Evolutionary conservation across 2,329 filamentous ascomycete species (phyloP), one percentile per base, ranked within the genome.

Genomic region (Pseudogymnoascus pannorum): DNA sequence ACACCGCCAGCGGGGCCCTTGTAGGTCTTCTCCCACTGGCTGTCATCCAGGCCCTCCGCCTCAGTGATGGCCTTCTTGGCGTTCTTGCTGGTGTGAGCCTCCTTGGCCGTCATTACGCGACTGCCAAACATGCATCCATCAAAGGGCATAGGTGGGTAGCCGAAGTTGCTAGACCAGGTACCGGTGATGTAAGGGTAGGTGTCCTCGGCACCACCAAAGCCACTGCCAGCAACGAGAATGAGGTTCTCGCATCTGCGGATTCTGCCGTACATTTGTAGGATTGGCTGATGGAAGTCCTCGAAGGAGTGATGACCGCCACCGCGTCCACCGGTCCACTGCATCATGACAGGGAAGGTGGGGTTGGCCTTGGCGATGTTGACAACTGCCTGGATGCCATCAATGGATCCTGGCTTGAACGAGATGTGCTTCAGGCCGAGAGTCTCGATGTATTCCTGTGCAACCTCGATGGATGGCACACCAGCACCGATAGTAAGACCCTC

Each of bases 301-400:
- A 87, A 96, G 0, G 92, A 96, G 78, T 97, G 92, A 74, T 96
- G 92, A 62, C 92, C 92, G 78, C 92, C 92, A 67, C 92, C 92
- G 75, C 92, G 88, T 40, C 92, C 92, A 72, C 92, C 92, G 63
- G 92, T 97, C 92, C 92, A 97, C 76, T 97, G 92, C 64, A 96
- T 79, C 60, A 96, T 86, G 59, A 96, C 84, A n/a, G 92, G 92
- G 81, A 97, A 96, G 26, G 84, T 87, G 2, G 92, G 92, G 73
- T 96, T 94, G n/a, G 91, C 90, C 76, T 90, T 94, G 66, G 92
- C 92, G 70, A 97, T 92, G 75, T 95, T 94, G 76, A 97, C 88
- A 63, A 95, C 90, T 31, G 88, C 80, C 73, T 96, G 91, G 65
- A 97, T 96, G 2, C 89, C 90, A 65, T 96, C 90, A 57, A 88